Evolutionary conservation across 2,329 filamentous ascomycete species (phyloP).

Genomic region (Ophiocordyceps unilateralis): DNA sequence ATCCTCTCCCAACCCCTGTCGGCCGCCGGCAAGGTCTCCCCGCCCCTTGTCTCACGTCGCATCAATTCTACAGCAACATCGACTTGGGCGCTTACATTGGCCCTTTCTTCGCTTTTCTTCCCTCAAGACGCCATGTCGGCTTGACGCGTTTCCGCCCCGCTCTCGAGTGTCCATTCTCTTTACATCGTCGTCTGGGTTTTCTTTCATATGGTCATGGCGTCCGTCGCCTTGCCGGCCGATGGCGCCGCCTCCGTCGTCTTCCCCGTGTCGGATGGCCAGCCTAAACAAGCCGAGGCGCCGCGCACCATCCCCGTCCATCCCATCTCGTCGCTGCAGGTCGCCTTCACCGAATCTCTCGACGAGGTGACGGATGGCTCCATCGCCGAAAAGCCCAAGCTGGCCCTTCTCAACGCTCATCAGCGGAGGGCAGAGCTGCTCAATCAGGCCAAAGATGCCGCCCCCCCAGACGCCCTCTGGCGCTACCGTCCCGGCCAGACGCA

Average conservation of each 20-base stretch:
- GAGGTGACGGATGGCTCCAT: conserved; percentile 43
- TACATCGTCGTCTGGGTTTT: no score
- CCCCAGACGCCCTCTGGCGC: conserved; percentile 61
- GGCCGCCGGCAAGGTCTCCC: no score
- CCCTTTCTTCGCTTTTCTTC: no score
- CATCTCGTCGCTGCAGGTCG: conserved; percentile 58
- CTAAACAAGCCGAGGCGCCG: background rate
- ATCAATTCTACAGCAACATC: no score
- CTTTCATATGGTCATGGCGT: no score
- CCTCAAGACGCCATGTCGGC: no score
- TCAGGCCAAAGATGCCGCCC: conserved; percentile 47
- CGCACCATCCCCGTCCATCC: conserved; percentile 36
- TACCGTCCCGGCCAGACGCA: conserved; percentile 58
- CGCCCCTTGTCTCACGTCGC: no score
- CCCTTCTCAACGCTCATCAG: conserved; percentile 36
- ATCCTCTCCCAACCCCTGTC: no score
- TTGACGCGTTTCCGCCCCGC: no score
- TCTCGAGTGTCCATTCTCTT: no score
- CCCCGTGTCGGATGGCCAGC: background rate
- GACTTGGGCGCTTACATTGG: no score
- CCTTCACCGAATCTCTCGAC: conserved; percentile 66
- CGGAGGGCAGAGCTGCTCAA: conserved; percentile 53
- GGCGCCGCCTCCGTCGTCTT: background rate
- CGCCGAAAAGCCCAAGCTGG: conserved; percentile 31
- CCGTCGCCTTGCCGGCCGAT: no score